phyloP scores from a whole-genome alignment of 352 stramenopile species.

The Pelagophyceae sp. region DNA sequence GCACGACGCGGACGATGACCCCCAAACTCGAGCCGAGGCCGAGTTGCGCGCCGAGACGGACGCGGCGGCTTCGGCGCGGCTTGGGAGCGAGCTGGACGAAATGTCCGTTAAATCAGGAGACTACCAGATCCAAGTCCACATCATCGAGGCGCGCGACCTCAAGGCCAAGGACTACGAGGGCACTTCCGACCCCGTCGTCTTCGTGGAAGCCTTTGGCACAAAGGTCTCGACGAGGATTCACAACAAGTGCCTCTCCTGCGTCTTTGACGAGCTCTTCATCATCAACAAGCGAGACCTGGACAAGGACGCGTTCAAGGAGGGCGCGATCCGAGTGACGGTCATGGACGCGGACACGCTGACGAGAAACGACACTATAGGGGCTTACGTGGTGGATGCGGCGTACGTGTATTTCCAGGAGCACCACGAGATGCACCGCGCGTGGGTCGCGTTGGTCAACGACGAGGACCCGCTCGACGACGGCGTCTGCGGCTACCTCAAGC shows the following conservation, averaged over 20 bases:
- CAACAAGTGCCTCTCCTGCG: conserved; percentile 40
- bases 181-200: conserved; percentile 69
- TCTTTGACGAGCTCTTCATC: conserved; percentile 78
- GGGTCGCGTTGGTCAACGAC: no score
- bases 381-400: no score
- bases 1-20: no score
- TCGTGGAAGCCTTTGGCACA: conserved; percentile 68
- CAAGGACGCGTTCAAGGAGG: conserved; percentile 40
- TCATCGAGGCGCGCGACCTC: conserved; percentile 72
- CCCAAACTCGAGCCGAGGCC: no score
- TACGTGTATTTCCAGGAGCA: no score
- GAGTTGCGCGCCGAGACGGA: no score
- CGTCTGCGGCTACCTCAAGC: no score
- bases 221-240: conserved; percentile 64
- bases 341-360: no score
- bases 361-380: no score
- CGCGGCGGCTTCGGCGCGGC: no score
- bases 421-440: no score
- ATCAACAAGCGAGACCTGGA: conserved; percentile 65
- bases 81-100: conserved; percentile 16
- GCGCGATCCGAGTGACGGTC: conserved; percentile 28
- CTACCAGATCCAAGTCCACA: conserved; percentile 70
- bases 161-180: conserved; percentile 63
- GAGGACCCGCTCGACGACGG: no score
- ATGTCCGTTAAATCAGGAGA: conserved; percentile 44